phyloP scores from a whole-genome alignment of 345 rosid species.

The Adansonia digitata region DNA sequence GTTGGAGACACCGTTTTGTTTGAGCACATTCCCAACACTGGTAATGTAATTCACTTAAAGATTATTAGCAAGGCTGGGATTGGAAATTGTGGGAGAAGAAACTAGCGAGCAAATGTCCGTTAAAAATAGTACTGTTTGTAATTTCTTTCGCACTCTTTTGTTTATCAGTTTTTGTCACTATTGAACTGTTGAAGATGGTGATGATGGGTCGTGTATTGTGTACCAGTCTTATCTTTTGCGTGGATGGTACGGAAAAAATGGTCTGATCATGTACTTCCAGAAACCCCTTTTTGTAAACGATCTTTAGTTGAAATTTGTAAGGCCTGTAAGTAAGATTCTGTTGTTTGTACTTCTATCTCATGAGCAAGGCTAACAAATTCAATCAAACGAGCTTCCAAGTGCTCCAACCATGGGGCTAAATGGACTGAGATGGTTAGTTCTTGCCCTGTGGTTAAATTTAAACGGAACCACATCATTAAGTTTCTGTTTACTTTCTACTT shows the following conservation, averaged over 20 bases:
- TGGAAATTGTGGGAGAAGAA: neutral
- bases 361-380: too few species aligned
- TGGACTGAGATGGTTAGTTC: too few species aligned
- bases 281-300: neutral
- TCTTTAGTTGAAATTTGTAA: neutral
- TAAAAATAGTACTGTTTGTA: neutral
- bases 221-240: neutral
- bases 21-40: neutral
- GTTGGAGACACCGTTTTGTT: constrained; percentile 3
- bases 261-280: neutral
- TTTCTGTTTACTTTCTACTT: too few species aligned
- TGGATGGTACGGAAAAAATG: neutral
- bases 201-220: neutral
- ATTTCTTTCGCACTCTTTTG: neutral
- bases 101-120: neutral
- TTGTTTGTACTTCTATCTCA: too few species aligned
- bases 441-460: too few species aligned
- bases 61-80: neutral
- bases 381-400: too few species aligned
- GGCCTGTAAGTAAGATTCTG: neutral
- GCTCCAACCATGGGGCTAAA: too few species aligned
- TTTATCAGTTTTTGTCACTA: neutral
- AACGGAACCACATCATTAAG: neutral
- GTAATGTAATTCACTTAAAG: neutral
- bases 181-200: neutral